Conservation (phyloP, 2,329 filamentous ascomycete species). For the Juglanconis oblonga region DNA sequence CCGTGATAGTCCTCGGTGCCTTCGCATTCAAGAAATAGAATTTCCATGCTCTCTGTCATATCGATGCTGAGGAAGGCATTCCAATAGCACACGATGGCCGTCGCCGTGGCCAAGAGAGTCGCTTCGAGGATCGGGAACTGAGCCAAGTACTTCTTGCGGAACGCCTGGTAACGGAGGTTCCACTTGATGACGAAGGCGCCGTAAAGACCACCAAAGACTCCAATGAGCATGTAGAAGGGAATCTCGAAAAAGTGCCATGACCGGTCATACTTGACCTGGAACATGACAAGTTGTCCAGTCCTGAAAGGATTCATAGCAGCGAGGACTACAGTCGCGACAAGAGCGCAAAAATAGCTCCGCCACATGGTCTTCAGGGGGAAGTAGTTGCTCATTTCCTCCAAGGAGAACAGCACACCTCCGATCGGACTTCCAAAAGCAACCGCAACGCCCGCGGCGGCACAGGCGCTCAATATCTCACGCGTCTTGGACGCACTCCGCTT, state of each 20-base stretch:
- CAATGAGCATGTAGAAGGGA: constrained; percentile 86
- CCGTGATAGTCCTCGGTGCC: constrained; percentile 84
- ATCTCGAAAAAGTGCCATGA: constrained; percentile 98
- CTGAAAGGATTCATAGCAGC: constrained; percentile 97
- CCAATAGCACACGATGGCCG: constrained; percentile 91
- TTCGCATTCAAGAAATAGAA: constrained; percentile 91
- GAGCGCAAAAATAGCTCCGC: constrained; percentile 95
- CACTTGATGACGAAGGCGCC: constrained; percentile 97
- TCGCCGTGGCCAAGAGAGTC: constrained; percentile 75
- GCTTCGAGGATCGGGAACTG: constrained; percentile 85
- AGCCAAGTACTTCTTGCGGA: constrained; percentile 87
- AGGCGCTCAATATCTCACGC: constrained; percentile 89
- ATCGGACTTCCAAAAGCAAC: constrained; percentile 98
- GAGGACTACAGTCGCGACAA: constrained; percentile 89
- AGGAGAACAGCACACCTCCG: constrained; percentile 90
- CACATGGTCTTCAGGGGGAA: constrained; percentile 97
- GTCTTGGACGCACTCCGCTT: constrained; percentile 89
- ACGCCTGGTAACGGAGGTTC: constrained; percentile 87
- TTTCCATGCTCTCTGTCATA: constrained; percentile 99
- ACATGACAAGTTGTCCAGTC: constrained; percentile 98
- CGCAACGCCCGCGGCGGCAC: constrained; percentile 89
- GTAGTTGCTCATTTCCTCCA: constrained; percentile 96
- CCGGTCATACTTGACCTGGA: constrained; percentile 92
- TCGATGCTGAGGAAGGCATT: constrained; percentile 95
- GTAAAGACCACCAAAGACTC: constrained; percentile 90